A percentile compares a stretch with the other conserved stretches of the same genome.
Conservation (phyloP, 129 eudicot genomes). For the Escallonia herrerae region DNA sequence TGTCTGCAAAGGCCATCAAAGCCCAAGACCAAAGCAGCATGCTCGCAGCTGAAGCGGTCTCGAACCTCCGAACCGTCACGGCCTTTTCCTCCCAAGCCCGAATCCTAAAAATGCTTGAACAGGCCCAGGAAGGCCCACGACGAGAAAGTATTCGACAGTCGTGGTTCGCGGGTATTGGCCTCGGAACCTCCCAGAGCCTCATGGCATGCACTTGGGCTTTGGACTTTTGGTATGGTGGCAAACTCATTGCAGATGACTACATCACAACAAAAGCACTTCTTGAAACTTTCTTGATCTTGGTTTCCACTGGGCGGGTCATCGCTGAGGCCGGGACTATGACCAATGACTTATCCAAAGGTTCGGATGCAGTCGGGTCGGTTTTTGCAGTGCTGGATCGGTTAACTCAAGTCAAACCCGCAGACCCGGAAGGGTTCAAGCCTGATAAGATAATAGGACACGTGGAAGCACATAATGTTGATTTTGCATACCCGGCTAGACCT, state of each 20-base stretch:
- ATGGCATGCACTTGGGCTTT: slow-evolving; percentile 21
- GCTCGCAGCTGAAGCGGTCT: slow-evolving; percentile 20
- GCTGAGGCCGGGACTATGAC: slow-evolving; percentile 29
- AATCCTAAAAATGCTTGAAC: slow-evolving; percentile 12
- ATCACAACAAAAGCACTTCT: slow-evolving; percentile 15
- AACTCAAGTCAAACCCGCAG: slow-evolving; percentile 13
- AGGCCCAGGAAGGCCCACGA: slow-evolving; percentile 16
- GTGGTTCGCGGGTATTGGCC: slow-evolving; percentile 27
- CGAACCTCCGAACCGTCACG: slow-evolving; percentile 17
- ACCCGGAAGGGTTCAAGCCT: slow-evolving; percentile 16
- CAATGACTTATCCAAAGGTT: slow-evolving; percentile 19
- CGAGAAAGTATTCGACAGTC: slow-evolving; percentile 11
- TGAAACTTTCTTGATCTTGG: slow-evolving; percentile 12
- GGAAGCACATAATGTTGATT: slow-evolving; percentile 29
- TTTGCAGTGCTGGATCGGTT: slow-evolving; percentile 18
- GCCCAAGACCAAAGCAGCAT: slow-evolving; percentile 20
- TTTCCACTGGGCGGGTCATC: slow-evolving; percentile 20
- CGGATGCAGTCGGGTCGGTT: slow-evolving; percentile 15
- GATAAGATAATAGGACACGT: slow-evolving; percentile 22
- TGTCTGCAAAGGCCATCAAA: slow-evolving; percentile 18
- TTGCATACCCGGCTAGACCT: slow-evolving; percentile 36
- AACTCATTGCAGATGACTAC: slow-evolving; percentile 2
- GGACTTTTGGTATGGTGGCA: slow-evolving; percentile 32
- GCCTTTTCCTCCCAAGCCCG: slow-evolving; percentile 25
- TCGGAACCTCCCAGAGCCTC: slow-evolving; percentile 14